phyloP scores from a whole-genome alignment of 192 early-diverging fungal genomes.

The Backusella liffmaniae region DNA sequence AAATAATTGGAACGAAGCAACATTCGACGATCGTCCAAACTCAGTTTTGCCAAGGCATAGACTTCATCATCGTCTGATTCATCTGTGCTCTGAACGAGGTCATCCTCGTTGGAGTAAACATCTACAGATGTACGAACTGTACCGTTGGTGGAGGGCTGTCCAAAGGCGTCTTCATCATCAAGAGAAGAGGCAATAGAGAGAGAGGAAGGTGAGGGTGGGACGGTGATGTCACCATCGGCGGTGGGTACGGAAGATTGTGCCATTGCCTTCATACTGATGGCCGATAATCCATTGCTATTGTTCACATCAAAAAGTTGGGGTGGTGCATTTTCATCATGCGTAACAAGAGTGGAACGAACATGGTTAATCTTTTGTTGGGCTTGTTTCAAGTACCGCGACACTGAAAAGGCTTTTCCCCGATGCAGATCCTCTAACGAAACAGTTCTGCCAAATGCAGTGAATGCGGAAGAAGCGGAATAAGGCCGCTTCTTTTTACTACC shows the following conservation, averaged over 20 bases:
- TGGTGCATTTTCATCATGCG: slow-evolving; percentile 15
- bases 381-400: slow-evolving; percentile 40
- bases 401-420: slow-evolving; percentile 66
- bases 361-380: slow-evolving; percentile 32
- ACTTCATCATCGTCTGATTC: slow-evolving; percentile 29
- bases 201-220: slow-evolving; percentile 3
- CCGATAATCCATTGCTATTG: slow-evolving; percentile 5
- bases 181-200: neutral
- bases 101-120: neutral
- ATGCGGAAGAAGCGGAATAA: slow-evolving; percentile 26
- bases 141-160: neutral
- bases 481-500: neutral
- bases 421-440: slow-evolving; percentile 70
- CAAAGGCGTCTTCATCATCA: neutral
- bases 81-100: slow-evolving; percentile 8
- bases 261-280: slow-evolving; percentile 23
- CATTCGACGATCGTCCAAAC: slow-evolving; percentile 19
- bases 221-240: neutral
- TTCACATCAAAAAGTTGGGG: neutral
- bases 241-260: slow-evolving; percentile 30
- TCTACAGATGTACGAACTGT: neutral
- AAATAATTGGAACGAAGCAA: slow-evolving; percentile 72
- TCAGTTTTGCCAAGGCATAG: slow-evolving; percentile 12
- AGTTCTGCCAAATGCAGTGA: slow-evolving; percentile 45
- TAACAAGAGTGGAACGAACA: slow-evolving; percentile 4